phyloP scores from a whole-genome alignment of 805 yeast genomes.

The Candida nanaspora region DNA sequence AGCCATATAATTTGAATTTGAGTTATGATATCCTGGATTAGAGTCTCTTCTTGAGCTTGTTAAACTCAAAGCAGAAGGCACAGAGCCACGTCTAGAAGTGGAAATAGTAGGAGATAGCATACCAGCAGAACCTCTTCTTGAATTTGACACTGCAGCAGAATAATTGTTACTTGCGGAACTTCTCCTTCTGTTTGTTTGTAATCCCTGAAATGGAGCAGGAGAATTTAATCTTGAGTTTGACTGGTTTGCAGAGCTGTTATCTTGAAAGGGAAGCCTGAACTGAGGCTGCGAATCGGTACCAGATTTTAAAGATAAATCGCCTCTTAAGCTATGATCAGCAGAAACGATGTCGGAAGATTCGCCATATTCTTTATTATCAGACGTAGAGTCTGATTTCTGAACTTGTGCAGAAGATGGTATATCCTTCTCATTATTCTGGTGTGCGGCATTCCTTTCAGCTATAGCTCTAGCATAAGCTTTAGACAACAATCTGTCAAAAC shows the following conservation, averaged over 20 bases:
- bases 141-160: not conserved
- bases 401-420: not conserved
- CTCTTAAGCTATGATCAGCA: not conserved
- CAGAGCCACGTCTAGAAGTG: slow-evolving; percentile 4
- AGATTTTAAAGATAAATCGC: not conserved
- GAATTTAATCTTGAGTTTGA: slow-evolving; percentile 12
- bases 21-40: not conserved
- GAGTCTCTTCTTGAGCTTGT: slow-evolving; percentile 1
- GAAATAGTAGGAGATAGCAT: slow-evolving; percentile 1
- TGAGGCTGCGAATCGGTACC: slow-evolving; percentile 41
- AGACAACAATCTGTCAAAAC: slow-evolving; percentile 54
- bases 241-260: slow-evolving; percentile 15
- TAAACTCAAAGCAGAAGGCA: not conserved
- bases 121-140: slow-evolving; percentile 11
- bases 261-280: slow-evolving; percentile 69
- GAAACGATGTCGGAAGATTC: not conserved
- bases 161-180: not conserved
- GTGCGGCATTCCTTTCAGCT: slow-evolving; percentile 13
- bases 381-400: too few relatives aligned
- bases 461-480: slow-evolving; percentile 58
- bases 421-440: not conserved
- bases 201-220: slow-evolving; percentile 1
- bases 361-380: not conserved
- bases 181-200: not conserved
- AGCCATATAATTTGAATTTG: not conserved